Percentiles rank a stretch among this genome's conserved stretches.
phyloP scores from a whole-genome alignment of 2,329 filamentous ascomycete genomes.

The Apiospora arundinis region DNA sequence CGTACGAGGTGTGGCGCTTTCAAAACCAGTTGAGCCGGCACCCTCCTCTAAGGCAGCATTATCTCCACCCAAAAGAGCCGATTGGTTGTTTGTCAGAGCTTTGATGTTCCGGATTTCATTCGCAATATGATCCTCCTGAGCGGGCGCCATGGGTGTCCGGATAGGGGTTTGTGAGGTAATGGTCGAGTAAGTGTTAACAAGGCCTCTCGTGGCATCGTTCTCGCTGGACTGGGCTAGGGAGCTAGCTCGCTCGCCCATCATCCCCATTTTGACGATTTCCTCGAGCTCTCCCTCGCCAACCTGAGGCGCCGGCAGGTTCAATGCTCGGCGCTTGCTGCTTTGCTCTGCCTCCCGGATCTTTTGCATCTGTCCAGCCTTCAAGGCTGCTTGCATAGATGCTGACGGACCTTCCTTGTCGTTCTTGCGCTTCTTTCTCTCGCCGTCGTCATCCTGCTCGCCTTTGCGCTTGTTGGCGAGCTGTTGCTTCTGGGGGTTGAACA shows the following conservation, averaged over 20 bases:
- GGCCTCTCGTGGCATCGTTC: conserved; percentile 81
- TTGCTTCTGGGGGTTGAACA: conserved; percentile 92
- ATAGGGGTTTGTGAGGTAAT: conserved; percentile 86
- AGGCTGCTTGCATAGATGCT: conserved; percentile 81
- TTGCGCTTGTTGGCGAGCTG: conserved; percentile 92
- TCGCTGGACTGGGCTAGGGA: conserved; percentile 77
- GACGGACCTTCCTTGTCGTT: conserved; percentile 84
- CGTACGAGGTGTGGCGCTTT: conserved; percentile 80
- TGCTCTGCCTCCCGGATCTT: conserved; percentile 96
- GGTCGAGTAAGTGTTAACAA: conserved; percentile 85
- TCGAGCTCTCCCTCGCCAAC: conserved; percentile 93
- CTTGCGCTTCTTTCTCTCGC: conserved; percentile 83
- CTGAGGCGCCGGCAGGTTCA: conserved; percentile 88
- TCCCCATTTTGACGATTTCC: conserved; percentile 98
- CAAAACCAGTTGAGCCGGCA: conserved; percentile 82
- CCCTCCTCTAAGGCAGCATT: conserved; percentile 90
- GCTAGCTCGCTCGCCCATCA: conserved; percentile 87
- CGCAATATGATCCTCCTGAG: conserved; percentile 92
- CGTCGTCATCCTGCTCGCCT: conserved; percentile 84
- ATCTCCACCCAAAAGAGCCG: conserved; percentile 89
- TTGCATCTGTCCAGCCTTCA: conserved; percentile 93
- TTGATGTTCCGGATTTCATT: conserved; percentile 96
- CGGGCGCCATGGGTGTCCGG: conserved; percentile 86
- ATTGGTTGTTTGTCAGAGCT: conserved; percentile 91
- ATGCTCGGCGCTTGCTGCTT: conserved; percentile 85